Base-by-base conservation (phyloP, 2,329 filamentous ascomycete genomes). In the Diaporthe citrichinensis region DNA sequence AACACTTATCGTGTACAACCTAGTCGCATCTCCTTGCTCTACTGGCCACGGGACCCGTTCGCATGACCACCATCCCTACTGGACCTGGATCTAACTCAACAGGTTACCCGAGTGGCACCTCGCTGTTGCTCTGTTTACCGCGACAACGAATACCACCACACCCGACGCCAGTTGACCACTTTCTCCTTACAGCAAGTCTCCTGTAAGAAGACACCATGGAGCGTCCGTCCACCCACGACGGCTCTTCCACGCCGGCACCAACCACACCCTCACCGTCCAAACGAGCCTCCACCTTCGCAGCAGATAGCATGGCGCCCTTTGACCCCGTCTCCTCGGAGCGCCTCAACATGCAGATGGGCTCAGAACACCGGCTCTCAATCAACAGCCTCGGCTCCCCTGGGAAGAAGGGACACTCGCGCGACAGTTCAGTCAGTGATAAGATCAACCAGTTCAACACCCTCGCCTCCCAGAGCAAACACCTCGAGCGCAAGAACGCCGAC, bases 361-460 rank as follows among this genome's bases (percentile, higher is more conserved):
- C 84, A 51, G 83, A 69, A 49, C 58, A 74, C 41, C 69, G 75
- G 46, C 73, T 73, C 28, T 76, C 75, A 9, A 36, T 71, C 39
- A 74, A 73, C 55, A 73, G 83, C 73, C 78, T 85, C 73, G 82
- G 86, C 78, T 80, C 84, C 36, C 81, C 85, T 53, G 79, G 79
- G 59, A 83, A 81, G 77, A 81, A 76, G 80, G 85, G 84, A 74
- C 85, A 87, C 80, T 84, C 83, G 23, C 88, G 90, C 77, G 90
- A 91, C 76, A 91, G 90, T 79, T 90, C 90, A 31, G 91, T 94
- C 8, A 87, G 92, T 79, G 90, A 93, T 76, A 91, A 92, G 80
- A 93, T 94, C 77, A 92, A 90, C 80, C 93, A 94, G 83, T 94
- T 95, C 84, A 94, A 95, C 85, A 90, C 88, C 74, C 87, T 95